These are phyloP conservation scores for Fusarium sp. DNA, from an alignment of 2,329 filamentous ascomycete genomes.

Conservation along the genomic window DNA sequence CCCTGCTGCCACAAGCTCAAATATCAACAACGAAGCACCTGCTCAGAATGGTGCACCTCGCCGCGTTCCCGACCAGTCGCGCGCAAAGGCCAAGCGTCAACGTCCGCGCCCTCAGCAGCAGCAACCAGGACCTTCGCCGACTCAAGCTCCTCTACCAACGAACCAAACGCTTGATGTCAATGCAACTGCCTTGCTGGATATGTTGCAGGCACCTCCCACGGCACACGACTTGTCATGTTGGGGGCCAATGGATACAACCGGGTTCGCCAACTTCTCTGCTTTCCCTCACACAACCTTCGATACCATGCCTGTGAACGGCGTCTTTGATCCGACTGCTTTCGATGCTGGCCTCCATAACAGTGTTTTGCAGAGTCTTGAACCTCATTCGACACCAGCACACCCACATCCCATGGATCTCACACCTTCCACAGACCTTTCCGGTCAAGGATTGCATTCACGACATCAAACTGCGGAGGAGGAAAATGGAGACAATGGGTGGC, in stretches of 20 bases:
- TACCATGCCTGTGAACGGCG: constrained; percentile 35
- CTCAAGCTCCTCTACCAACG: constrained; percentile 35
- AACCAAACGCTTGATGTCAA: constrained; percentile 39
- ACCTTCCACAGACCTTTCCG: constrained; percentile 32
- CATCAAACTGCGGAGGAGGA: constrained; percentile 38
- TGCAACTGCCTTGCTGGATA: constrained; percentile 41
- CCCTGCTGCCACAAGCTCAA: constrained; percentile 25
- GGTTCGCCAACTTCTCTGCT: constrained; percentile 36
- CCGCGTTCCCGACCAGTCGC: constrained; percentile 39
- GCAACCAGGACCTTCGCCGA: constrained; percentile 32
- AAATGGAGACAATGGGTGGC: constrained; percentile 40
- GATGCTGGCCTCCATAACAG: constrained; percentile 38
- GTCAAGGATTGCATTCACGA: constrained; percentile 25
- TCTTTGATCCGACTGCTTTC: constrained; percentile 39
- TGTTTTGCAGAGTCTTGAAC: constrained; percentile 31
- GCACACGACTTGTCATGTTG: constrained; percentile 41
- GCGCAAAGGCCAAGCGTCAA: constrained; percentile 41
- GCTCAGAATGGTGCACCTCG: constrained; percentile 31
- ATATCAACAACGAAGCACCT: constrained; percentile 19
- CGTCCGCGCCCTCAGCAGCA: constrained; percentile 37
- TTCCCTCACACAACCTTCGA: constrained; percentile 40
- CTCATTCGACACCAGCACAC: constrained; percentile 30
- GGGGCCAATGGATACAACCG: constrained; percentile 40
- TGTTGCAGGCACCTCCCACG: constrained; percentile 42
- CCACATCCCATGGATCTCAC: constrained; percentile 34